phyloP scores from a whole-genome alignment of 352 stramenopile genomes.

The Phytophthora sp. region DNA sequence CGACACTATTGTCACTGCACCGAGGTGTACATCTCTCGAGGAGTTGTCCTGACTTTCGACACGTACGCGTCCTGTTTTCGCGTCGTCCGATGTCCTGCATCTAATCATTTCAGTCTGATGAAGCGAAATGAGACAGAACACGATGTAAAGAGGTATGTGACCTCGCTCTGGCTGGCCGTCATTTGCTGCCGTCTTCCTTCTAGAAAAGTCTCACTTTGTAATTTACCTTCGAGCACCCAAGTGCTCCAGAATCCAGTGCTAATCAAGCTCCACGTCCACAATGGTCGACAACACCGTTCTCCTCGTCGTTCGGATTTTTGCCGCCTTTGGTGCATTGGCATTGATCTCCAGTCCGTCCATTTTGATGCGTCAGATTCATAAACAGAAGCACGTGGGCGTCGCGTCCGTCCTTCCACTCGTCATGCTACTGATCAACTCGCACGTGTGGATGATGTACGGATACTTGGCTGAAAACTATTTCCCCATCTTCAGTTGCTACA shows the following conservation, averaged over 20 bases:
- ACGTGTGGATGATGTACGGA: conserved; percentile 56
- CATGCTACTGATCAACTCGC: conserved; percentile 40
- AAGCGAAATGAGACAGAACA: conserved; percentile 24
- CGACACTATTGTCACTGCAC: conserved; percentile 7
- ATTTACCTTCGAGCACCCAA: conserved; percentile 20
- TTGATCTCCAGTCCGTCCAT: conserved; percentile 51
- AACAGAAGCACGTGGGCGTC: conserved; percentile 42
- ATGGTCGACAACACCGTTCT: conserved; percentile 33
- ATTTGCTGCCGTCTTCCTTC: not conserved
- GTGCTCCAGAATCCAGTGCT: not conserved
- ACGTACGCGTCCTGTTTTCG: conserved; percentile 3
- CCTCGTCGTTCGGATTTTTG: conserved; percentile 37
- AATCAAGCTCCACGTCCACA: not conserved
- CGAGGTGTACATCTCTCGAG: too few species aligned
- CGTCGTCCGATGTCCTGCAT: conserved; percentile 8
- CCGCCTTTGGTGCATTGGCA: conserved; percentile 34
- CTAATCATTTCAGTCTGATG: conserved; percentile 28
- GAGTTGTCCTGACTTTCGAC: too few species aligned
- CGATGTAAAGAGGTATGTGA: conserved; percentile 5
- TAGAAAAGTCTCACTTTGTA: conserved; percentile 8
- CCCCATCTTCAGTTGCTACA: conserved; percentile 45
- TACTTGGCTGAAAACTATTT: conserved; percentile 51
- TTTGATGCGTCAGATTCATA: conserved; percentile 45
- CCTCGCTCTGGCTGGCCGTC: conserved; percentile 2
- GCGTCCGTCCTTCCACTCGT: conserved; percentile 48